Evolutionary conservation across 2,329 filamentous ascomycete species (phyloP).

Genomic region (Epichloe sp.): DNA sequence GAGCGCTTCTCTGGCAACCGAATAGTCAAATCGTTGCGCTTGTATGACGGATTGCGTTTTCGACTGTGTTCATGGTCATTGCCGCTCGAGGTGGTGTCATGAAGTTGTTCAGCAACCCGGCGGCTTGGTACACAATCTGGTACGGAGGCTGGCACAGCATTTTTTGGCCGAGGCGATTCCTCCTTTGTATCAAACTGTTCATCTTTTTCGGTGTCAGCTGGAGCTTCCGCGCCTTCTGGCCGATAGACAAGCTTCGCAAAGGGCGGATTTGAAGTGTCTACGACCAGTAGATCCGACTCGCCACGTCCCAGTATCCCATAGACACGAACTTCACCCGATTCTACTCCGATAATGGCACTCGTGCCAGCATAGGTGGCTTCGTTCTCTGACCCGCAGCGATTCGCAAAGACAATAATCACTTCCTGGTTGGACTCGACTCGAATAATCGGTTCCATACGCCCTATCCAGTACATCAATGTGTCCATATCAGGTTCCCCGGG

Average conservation of each 20-base stretch:
- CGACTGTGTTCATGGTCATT: neutral
- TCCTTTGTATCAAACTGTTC: neutral
- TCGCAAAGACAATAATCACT: conserved; percentile 57
- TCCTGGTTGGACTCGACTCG: conserved; percentile 38
- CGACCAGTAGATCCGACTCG: conserved; percentile 53
- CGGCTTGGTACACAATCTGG: neutral
- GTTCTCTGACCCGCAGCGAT: conserved; percentile 54
- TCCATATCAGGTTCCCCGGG: conserved; percentile 55
- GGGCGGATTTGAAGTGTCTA: conserved; percentile 42
- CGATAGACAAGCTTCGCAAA: conserved; percentile 30
- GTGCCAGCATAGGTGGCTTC: conserved; percentile 60
- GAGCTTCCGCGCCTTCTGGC: neutral
- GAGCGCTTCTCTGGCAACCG: neutral
- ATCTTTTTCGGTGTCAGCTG: neutral
- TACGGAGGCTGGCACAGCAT: neutral
- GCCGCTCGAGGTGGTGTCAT: neutral
- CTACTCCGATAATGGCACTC: conserved; percentile 55
- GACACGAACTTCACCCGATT: conserved; percentile 50
- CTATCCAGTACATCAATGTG: conserved; percentile 63
- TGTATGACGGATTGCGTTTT: neutral
- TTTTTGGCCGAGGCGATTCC: neutral
- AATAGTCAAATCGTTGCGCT: neutral
- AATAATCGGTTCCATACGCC: conserved; percentile 54
- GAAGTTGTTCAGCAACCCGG: neutral
- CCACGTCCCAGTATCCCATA: conserved; percentile 61